Evolutionary conservation across 352 stramenopile genomes (phyloP), one percentile per base, ranked within the genome.

Genomic region (Phytopythium vexans): DNA sequence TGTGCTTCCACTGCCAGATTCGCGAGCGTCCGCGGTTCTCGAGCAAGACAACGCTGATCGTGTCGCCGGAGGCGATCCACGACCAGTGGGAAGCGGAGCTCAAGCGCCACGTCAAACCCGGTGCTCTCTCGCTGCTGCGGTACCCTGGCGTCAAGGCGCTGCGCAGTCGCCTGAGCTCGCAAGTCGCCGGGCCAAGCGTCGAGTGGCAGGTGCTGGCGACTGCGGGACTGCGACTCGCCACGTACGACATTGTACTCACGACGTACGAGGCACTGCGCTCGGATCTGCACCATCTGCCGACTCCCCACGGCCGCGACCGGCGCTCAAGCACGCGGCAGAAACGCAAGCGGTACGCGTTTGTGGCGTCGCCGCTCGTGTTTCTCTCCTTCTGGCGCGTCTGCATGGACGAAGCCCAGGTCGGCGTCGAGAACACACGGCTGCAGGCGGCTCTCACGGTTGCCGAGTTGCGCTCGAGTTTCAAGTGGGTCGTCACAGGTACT

Each of bases 371-470:
- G 14, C 67, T 98, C 3, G 73, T 84, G 5, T 76, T 77, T 37
- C 82, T 97, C 39, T 62, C 72, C 9, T 98, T 90, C 55, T 97
- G 89, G 86, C 77, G 93, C 11, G 70, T 97, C 10, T 96, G 77
- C 47, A 89, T 97, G 57, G 92, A 98, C 54, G 94, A 98, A 79
- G 92, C 92, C 2, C 94, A 98, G 65, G 69, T 95, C 10, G 76
- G 78, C 9, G 85, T 97, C 1, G 87, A 97, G 61, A 88, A 84
- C 46, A 72, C 69, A 1, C 69, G 73, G n/a, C 60, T 88, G 6
- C 61, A 84, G 49, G 82, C 88, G 7, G 89, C 92, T 14, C 57
- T 90, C 47, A 97, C 96, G 49, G 82, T 95, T 16, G 61, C 86
- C 1, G 72, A 83, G 39, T 59, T 98, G 3, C 60, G 66, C 2